Base-by-base conservation (phyloP, 2,329 filamentous ascomycete species). In the Diaporthe australafricana region DNA sequence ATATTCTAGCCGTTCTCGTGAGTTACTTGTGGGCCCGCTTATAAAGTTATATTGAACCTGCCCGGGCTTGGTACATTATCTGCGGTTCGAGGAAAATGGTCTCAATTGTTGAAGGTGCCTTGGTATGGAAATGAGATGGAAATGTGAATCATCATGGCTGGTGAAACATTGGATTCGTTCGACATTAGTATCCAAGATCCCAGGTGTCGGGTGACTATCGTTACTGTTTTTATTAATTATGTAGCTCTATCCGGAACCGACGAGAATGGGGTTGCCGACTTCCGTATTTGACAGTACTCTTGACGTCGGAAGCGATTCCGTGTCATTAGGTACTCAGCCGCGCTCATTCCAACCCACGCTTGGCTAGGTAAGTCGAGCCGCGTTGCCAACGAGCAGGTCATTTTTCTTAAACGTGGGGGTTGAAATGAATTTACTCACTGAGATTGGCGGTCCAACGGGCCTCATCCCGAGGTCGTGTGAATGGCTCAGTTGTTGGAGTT, bases 271-370 rank as follows among this genome's bases (percentile, higher is more conserved):
- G 5, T 22, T 48, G 20, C 45, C 45, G 7, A 22, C 45, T 32
- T 32, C 50, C 30, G 48, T 27, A 4, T 17, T 6, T 25, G n/a
- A n/a, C n/a, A n/a, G 32, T 32, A 32, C 17, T 40, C n/a, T 14
- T 12, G 38, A 30, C 14, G 6, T 47, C 35, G 22, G n/a, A 42
- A 27, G n/a, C 9, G 5, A 20, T 62, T 30, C 27, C 40, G 40
- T 62, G 32, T 62, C 57, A 17, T 22, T 17, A 30, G 30, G 22
- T n/a, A 32, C 3, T 32, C 42, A n/a, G 9, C 17, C 40, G 25
- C n/a, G 25, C 12, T 40, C 57, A 62, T 62, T 62, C 40, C 57
- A 62, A 47, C 12, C 52, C 3, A 32, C 40, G 40, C 57, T 62
- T 62, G 57, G 57, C 38, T 47, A 20, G 22, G 6, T 32, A n/a